Base-by-base conservation (phyloP, 148 eudicot species). In the Oxyria digyna region DNA sequence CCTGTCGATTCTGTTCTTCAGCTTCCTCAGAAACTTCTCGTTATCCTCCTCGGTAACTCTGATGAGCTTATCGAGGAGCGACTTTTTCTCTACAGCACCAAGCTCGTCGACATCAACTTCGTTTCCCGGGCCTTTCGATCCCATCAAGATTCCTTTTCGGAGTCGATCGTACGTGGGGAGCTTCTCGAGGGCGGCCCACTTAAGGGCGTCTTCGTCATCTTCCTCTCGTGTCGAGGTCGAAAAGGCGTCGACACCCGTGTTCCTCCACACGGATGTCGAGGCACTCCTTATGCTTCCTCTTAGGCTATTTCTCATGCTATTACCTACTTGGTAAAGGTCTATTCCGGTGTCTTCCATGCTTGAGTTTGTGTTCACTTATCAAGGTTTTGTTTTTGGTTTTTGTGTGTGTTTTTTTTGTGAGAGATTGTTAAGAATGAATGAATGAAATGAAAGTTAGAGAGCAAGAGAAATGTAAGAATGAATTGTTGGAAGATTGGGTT, bases 151-250 rank as follows among this genome's bases (percentile, higher is more conserved):
- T 29, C 88, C 91, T 73, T 79, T 87, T 42, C 76, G 77, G 8
- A 87, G 54, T 8, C 91, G 78, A 77, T 84, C 74, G 45, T 78
- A 87, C 0, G 88, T 87, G 0, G 91, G 88, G 1, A 87, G 79
- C 41, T 74, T 80, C 76, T 87, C 91, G 11, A 87, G 81, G 1
- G 87, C 77, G n/a, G 88, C 91, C 88, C 91, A 87, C 72, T 72
- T 84, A 0, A 87, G 74, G 32, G 88, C 86, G 37, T 84, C 91
- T 63, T 87, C 91, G 55, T 87, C 91, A 32, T 84, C 81, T 50
- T 84, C 91, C 2, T 76, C 81, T 13, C 75, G 67, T 0, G 77
- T 32, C 0, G 87, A 82, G 62, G 72, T 49, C 0, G 91, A 81
- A 35, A 87, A 87, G 0, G 74, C 75, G 0, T 78, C 83, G 20